phyloP scores from a whole-genome alignment of 2,329 filamentous ascomycete genomes.

The Metarhizium robertsii region DNA sequence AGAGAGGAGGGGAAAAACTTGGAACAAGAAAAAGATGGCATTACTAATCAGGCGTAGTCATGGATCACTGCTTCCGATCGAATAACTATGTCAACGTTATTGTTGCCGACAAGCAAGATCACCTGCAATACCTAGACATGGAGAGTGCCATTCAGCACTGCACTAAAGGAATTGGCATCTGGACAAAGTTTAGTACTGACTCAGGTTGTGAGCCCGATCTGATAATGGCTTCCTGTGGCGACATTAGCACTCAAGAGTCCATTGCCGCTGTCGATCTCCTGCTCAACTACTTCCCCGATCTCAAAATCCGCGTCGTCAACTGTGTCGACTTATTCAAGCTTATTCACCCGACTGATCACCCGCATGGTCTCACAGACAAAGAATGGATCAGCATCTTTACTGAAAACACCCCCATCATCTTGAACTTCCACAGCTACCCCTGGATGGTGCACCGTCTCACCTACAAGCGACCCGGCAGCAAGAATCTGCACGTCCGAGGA shows the following conservation, averaged over 20 bases:
- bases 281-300: slow-evolving; percentile 58
- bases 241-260: slow-evolving; percentile 64
- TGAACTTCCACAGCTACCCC: slow-evolving; percentile 80
- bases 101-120: slow-evolving; percentile 71
- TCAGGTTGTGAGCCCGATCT: slow-evolving; percentile 59
- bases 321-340: slow-evolving; percentile 75
- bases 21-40: no score
- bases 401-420: slow-evolving; percentile 60
- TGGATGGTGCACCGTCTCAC: slow-evolving; percentile 71
- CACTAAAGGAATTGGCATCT: slow-evolving; percentile 70
- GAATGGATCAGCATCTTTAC: slow-evolving; percentile 67
- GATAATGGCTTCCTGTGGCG: slow-evolving; percentile 68
- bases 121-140: slow-evolving; percentile 67
- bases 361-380: slow-evolving; percentile 58
- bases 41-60: slow-evolving; percentile 28
- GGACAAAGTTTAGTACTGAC: slow-evolving; percentile 68
- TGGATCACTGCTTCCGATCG: slow-evolving; percentile 65
- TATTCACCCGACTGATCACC: slow-evolving; percentile 59
- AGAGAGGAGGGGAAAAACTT: background rate
- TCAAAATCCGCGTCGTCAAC: slow-evolving; percentile 74
- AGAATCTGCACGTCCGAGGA: slow-evolving; percentile 64
- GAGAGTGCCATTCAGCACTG: slow-evolving; percentile 66
- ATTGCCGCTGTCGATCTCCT: slow-evolving; percentile 67
- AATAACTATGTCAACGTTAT: slow-evolving; percentile 75
- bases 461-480: slow-evolving; percentile 61